Percentiles rank a stretch among this genome's conserved stretches.
Evolutionary conservation across 768 basidiomycete species (phyloP).

Genomic region (Amylocystis lapponica): DNA sequence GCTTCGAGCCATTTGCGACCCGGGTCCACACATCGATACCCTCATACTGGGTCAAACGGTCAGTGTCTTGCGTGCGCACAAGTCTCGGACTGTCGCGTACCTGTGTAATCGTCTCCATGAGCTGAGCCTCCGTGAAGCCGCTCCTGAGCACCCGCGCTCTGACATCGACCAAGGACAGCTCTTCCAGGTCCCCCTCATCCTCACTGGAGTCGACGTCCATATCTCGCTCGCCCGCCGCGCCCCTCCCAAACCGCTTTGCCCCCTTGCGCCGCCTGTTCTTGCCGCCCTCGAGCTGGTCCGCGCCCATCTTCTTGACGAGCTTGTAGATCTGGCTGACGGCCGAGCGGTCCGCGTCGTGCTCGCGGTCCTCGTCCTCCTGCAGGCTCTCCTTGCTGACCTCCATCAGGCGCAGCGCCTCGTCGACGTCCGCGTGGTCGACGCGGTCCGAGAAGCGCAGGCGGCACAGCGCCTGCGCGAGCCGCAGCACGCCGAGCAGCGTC

Average conservation of each 20-base stretch:
- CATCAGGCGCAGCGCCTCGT: slow-evolving; percentile 96
- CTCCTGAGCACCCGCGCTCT: slow-evolving; percentile 78
- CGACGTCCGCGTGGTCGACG: slow-evolving; percentile 85
- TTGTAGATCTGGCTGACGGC: slow-evolving; percentile 81
- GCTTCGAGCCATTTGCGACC: slow-evolving; percentile 77
- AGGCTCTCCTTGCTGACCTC: slow-evolving; percentile 93
- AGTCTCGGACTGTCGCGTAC: slow-evolving; percentile 37
- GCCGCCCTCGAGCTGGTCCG: slow-evolving; percentile 25
- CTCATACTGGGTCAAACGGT: slow-evolving; percentile 90
- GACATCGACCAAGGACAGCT: slow-evolving; percentile 82
- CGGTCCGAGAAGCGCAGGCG: slow-evolving; percentile 79
- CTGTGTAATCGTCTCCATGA: slow-evolving; percentile 79
- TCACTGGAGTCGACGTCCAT: slow-evolving; percentile 60
- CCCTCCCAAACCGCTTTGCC: slow-evolving; percentile 55
- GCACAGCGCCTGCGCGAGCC: slow-evolving; percentile 91
- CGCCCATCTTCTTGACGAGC: slow-evolving; percentile 83
- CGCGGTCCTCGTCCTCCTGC: slow-evolving; percentile 70
- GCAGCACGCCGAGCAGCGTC: slow-evolving; percentile 90
- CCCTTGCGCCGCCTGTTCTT: slow-evolving; percentile 33
- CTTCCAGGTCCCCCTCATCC: slow-evolving; percentile 48
- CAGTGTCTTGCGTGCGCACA: no score
- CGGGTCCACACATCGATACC: slow-evolving; percentile 74
- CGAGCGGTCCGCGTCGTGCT: slow-evolving; percentile 63
- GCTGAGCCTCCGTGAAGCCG: slow-evolving; percentile 87
- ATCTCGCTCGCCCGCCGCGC: slow-evolving; percentile 66